Percentiles rank a stretch among this genome's conserved stretches.
phyloP scores from a whole-genome alignment of 495 filamentous ascomycete species.

The Xylaria nigripes region DNA sequence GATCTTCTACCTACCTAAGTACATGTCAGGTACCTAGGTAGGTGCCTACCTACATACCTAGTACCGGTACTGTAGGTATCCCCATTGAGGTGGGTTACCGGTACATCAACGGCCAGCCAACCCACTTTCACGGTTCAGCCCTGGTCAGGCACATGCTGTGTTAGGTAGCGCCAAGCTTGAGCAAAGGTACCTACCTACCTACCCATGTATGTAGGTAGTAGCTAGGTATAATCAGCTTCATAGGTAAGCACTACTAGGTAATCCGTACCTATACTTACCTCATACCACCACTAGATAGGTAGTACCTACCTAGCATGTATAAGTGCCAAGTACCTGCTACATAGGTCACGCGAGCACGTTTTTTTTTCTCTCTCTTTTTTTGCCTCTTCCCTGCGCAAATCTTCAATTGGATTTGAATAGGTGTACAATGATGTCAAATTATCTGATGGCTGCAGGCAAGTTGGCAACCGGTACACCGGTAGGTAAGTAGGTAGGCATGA shows the following conservation, averaged over 20 bases:
- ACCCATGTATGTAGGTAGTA: too few relatives aligned
- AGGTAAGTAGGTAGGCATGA: too few relatives aligned
- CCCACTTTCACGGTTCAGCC: slow-evolving; percentile 7
- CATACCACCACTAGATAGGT: not conserved
- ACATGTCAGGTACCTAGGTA: too few relatives aligned
- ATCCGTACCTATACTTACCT: not conserved
- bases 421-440: not conserved
- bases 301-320: too few relatives aligned
- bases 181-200: too few relatives aligned
- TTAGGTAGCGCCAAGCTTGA: slow-evolving; percentile 7
- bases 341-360: not conserved
- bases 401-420: not conserved
- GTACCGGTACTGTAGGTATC: too few relatives aligned
- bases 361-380: not conserved
- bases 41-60: not conserved
- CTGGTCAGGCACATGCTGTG: slow-evolving; percentile 8
- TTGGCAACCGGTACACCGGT: too few relatives aligned
- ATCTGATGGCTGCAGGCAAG: too few relatives aligned
- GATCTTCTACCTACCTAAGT: too few relatives aligned
- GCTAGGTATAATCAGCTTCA: slow-evolving; percentile 7
- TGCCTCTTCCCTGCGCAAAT: not conserved
- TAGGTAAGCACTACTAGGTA: slow-evolving; percentile 4
- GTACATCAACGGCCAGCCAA: slow-evolving; percentile 10
- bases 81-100: slow-evolving; percentile 2
- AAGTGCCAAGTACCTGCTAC: not conserved